A percentile compares a stretch with the other conserved stretches of the same genome.
These are phyloP conservation scores for Pseudophaeomoniella oleicola DNA, from an alignment of 2,329 filamentous ascomycete genomes.

Conservation along the genomic window DNA sequence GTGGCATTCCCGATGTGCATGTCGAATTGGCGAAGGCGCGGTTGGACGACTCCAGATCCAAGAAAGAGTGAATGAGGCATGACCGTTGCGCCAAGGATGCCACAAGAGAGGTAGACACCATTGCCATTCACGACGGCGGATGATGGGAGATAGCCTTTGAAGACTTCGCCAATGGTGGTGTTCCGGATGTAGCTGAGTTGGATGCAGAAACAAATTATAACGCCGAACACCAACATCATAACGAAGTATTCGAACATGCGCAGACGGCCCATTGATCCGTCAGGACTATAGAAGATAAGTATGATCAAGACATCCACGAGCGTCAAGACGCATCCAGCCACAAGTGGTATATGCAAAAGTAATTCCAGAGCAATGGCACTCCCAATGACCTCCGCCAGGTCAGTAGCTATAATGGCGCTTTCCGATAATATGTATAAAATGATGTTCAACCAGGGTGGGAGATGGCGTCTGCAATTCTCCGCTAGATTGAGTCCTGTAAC, in stretches of 20 bases:
- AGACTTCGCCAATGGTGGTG: slow-evolving; percentile 36
- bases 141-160: slow-evolving; percentile 40
- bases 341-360: slow-evolving; percentile 36
- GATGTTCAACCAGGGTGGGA: slow-evolving; percentile 51
- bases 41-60: slow-evolving; percentile 40
- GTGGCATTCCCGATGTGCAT: slow-evolving; percentile 21
- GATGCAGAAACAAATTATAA: slow-evolving; percentile 43
- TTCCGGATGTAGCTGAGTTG: slow-evolving; percentile 37
- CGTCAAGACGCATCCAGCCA: slow-evolving; percentile 42
- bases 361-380: slow-evolving; percentile 43
- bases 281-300: slow-evolving; percentile 39
- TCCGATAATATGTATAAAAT: slow-evolving; percentile 49
- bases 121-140: slow-evolving; percentile 35
- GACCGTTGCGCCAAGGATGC: slow-evolving; percentile 38
- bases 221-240: slow-evolving; percentile 37
- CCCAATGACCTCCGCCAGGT: slow-evolving; percentile 52
- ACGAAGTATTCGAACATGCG: slow-evolving; percentile 41
- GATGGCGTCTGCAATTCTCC: slow-evolving; percentile 49
- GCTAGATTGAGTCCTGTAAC: slow-evolving; percentile 55
- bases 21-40: slow-evolving; percentile 35
- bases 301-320: slow-evolving; percentile 42
- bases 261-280: slow-evolving; percentile 35
- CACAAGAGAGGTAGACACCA: slow-evolving; percentile 39
- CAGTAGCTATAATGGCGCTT: slow-evolving; percentile 54
- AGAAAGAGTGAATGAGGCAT: slow-evolving; percentile 48